These are phyloP conservation scores for Phytophthora ohioensis DNA, from an alignment of 352 stramenopile genomes.

Conservation along the genomic window DNA sequence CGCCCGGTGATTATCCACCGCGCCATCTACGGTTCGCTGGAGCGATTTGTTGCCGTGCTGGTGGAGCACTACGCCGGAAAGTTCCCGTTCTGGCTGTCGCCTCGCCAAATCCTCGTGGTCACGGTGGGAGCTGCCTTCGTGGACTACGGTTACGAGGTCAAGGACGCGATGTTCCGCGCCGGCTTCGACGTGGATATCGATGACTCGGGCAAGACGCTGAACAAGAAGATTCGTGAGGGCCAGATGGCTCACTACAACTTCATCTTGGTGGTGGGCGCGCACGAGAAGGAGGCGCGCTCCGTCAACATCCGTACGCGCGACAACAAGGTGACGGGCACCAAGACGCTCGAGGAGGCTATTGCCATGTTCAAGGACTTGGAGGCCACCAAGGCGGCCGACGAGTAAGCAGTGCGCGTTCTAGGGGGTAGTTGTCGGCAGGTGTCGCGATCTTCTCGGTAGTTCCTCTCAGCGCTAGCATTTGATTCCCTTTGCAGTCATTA, in stretches of 20 bases:
- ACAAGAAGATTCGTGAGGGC: slow-evolving; percentile 98
- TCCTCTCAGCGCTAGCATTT: slow-evolving; percentile 15
- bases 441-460: slow-evolving; percentile 4
- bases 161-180: slow-evolving; percentile 91
- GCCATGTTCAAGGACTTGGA: slow-evolving; percentile 92
- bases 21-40: slow-evolving; percentile 97
- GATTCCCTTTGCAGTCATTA: slow-evolving; percentile 26
- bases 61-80: slow-evolving; percentile 99
- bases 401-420: slow-evolving; percentile 45
- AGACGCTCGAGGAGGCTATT: slow-evolving; percentile 95
- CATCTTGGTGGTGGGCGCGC: slow-evolving; percentile 96
- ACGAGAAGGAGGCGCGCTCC: slow-evolving; percentile 89
- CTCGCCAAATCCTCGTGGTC: slow-evolving; percentile 95
- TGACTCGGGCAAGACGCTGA: slow-evolving; percentile 95
- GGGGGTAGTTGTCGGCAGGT: slow-evolving; percentile 7
- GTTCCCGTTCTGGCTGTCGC: slow-evolving; percentile 99
- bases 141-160: slow-evolving; percentile 95
- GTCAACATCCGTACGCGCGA: slow-evolving; percentile 96
- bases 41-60: slow-evolving; percentile 98
- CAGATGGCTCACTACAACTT: slow-evolving; percentile 99
- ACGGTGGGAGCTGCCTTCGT: slow-evolving; percentile 95
- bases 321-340: slow-evolving; percentile 94
- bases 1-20: slow-evolving; percentile 97
- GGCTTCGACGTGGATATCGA: slow-evolving; percentile 98
- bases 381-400: slow-evolving; percentile 69